A percentile compares a stretch with the other conserved stretches of the same genome.
These are phyloP conservation scores for Exophiala spinifera DNA, from an alignment of 2,329 filamentous ascomycete genomes.

Conservation along the genomic window DNA sequence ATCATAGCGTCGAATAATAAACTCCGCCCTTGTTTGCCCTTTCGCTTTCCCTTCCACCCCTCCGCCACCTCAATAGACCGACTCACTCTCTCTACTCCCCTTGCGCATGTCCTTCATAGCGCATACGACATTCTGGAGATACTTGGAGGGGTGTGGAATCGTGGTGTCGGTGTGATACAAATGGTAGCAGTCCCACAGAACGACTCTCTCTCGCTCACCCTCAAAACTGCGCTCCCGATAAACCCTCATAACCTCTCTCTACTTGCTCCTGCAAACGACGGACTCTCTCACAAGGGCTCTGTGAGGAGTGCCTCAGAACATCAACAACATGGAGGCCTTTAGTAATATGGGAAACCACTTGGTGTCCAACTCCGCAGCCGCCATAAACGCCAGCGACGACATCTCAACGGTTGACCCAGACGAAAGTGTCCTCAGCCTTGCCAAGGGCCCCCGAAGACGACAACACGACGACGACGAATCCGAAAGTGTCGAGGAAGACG, in stretches of 20 bases:
- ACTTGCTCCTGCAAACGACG: neutral
- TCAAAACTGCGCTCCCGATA: neutral
- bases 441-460: conserved; percentile 59
- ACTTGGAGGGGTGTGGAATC: conserved; percentile 19
- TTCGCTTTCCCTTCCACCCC: neutral
- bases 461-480: conserved; percentile 85
- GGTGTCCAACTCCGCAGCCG: conserved; percentile 76
- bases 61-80: neutral
- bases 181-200: conserved; percentile 11
- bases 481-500: conserved; percentile 79
- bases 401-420: conserved; percentile 71
- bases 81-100: conserved; percentile 1
- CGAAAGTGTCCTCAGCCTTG: conserved; percentile 72
- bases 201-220: conserved; percentile 10
- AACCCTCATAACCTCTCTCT: neutral
- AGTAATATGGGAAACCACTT: conserved; percentile 84
- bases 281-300: neutral
- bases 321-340: conserved; percentile 72
- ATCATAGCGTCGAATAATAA: neutral
- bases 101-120: conserved; percentile 10
- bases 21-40: neutral
- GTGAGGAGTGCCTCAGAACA: neutral
- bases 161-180: conserved; percentile 13
- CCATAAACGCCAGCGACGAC: conserved; percentile 84
- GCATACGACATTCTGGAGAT: conserved; percentile 6